These are phyloP conservation scores for Helicostylum pulchrum DNA, from an alignment of 192 early-diverging fungal species.

Conservation along the genomic window DNA sequence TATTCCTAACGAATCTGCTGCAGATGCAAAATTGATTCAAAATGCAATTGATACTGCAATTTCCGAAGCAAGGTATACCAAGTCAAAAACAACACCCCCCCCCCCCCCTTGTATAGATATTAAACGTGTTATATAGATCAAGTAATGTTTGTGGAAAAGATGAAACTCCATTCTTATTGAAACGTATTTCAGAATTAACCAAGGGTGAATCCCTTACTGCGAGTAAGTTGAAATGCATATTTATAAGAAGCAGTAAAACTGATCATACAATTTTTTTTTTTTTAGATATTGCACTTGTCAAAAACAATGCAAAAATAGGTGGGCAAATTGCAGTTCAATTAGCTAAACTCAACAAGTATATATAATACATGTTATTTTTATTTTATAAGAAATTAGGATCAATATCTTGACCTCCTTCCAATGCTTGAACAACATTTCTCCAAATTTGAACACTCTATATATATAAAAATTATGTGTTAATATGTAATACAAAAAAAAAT, in stretches of 20 bases:
- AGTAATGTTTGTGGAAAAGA: constrained; percentile 79
- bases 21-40: constrained; percentile 60
- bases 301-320: constrained; percentile 87
- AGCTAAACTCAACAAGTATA: constrained; percentile 7
- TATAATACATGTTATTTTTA: no score
- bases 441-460: constrained; percentile 16
- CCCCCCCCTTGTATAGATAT: no score
- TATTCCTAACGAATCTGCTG: constrained; percentile 69
- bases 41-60: constrained; percentile 70
- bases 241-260: constrained; percentile 18
- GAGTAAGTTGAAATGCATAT: constrained; percentile 45
- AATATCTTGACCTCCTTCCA: constrained; percentile 2
- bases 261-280: neutral
- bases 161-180: constrained; percentile 91
- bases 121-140: constrained; percentile 28
- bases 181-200: constrained; percentile 80
- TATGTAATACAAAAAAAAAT: neutral
- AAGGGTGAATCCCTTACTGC: constrained; percentile 73
- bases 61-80: constrained; percentile 66
- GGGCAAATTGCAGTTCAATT: constrained; percentile 70
- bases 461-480: neutral
- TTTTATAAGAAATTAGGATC: neutral
- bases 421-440: constrained; percentile 12
- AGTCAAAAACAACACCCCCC: no score
- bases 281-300: constrained; percentile 83